Conservation (phyloP, 495 filamentous ascomycete species). For the Hypoxylon intermedium region DNA sequence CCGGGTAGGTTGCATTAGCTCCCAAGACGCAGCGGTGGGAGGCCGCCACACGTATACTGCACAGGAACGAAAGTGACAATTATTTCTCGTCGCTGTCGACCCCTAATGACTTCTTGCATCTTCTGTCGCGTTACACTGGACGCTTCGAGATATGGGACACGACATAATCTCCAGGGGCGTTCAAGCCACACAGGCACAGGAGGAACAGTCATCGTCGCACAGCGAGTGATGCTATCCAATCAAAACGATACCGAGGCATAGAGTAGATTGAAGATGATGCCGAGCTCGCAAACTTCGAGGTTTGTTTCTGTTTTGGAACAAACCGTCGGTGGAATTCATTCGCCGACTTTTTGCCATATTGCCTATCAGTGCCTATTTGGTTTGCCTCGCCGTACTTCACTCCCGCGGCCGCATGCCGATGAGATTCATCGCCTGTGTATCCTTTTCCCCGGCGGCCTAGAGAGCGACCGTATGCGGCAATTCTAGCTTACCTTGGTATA, state of each 20-base stretch:
- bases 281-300: constrained; percentile 1
- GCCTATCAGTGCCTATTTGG: too few species aligned
- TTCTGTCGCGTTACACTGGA: too few species aligned
- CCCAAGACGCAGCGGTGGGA: constrained; percentile 16
- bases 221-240: background rate
- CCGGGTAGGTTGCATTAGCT: constrained; percentile 19
- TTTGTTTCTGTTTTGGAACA: constrained; percentile 8
- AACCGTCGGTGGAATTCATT: constrained; percentile 17
- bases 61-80: background rate
- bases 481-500: too few species aligned
- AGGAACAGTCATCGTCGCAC: background rate
- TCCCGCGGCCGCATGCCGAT: background rate
- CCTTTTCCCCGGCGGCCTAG: too few species aligned
- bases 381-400: background rate
- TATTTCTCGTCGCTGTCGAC: too few species aligned
- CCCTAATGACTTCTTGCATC: too few species aligned
- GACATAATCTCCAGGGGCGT: background rate
- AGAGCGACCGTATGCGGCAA: background rate
- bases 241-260: constrained; percentile 2
- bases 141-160: too few species aligned
- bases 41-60: constrained; percentile 29
- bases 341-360: constrained; percentile 8
- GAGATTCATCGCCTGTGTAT: background rate
- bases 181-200: constrained; percentile 2
- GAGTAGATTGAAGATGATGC: background rate